phyloP scores from a whole-genome alignment of 768 basidiomycete genomes.

The Tylopilus felleus region DNA sequence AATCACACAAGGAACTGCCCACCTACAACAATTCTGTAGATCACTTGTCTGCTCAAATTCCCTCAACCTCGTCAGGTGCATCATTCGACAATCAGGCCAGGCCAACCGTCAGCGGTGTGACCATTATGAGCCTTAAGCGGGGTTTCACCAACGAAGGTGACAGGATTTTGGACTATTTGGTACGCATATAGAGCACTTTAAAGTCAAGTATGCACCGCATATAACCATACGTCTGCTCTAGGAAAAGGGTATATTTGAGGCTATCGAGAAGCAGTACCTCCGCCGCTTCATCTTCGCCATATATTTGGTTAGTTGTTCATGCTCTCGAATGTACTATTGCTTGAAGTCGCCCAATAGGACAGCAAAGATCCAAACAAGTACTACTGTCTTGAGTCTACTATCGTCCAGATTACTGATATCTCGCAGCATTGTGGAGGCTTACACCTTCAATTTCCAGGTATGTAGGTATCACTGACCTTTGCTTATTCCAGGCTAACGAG shows the following conservation, averaged over 20 bases:
- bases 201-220: slow-evolving; percentile 7
- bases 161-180: slow-evolving; percentile 76
- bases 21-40: slow-evolving; percentile 9
- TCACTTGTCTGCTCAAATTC: slow-evolving; percentile 30
- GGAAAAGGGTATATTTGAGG: slow-evolving; percentile 88
- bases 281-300: slow-evolving; percentile 83
- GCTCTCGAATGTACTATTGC: background rate
- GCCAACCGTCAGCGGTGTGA: slow-evolving; percentile 58
- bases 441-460: slow-evolving; percentile 85
- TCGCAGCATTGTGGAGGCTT: slow-evolving; percentile 77
- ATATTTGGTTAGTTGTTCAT: slow-evolving; percentile 56
- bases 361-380: slow-evolving; percentile 83
- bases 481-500: slow-evolving; percentile 3
- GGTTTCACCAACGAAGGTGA: slow-evolving; percentile 84
- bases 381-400: slow-evolving; percentile 14
- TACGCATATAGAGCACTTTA: slow-evolving; percentile 33
- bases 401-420: slow-evolving; percentile 11
- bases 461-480: slow-evolving; percentile 26
- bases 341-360: slow-evolving; percentile 48
- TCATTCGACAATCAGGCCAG: slow-evolving; percentile 38
- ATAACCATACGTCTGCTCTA: slow-evolving; percentile 28
- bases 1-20: background rate
- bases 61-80: slow-evolving; percentile 30
- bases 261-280: slow-evolving; percentile 79
- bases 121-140: slow-evolving; percentile 69